phyloP scores from a whole-genome alignment of 345 rosid genomes.

The Euclidium syriacum region DNA sequence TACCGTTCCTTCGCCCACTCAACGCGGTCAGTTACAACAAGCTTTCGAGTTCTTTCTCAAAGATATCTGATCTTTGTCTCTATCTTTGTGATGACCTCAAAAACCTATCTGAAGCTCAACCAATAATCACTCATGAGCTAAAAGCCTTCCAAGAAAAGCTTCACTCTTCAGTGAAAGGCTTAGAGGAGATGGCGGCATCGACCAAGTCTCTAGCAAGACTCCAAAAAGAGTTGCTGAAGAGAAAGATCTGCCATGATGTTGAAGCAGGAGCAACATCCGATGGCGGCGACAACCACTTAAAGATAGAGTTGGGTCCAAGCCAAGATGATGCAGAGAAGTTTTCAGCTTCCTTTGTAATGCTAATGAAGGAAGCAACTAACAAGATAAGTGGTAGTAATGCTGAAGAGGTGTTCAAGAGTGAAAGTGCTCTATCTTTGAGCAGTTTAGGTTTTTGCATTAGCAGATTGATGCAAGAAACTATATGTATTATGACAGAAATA shows the following conservation, averaged over 20 bases:
- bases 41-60: slow-evolving; percentile 39
- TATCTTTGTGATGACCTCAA: slow-evolving; percentile 32
- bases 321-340: slow-evolving; percentile 37
- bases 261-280: slow-evolving; percentile 47
- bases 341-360: slow-evolving; percentile 33
- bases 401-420: slow-evolving; percentile 38
- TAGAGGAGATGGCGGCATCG: slow-evolving; percentile 28
- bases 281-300: slow-evolving; percentile 4
- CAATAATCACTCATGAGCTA: slow-evolving; percentile 32
- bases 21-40: slow-evolving; percentile 34
- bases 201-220: slow-evolving; percentile 31
- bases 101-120: slow-evolving; percentile 32
- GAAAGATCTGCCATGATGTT: slow-evolving; percentile 35
- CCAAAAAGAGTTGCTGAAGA: slow-evolving; percentile 32
- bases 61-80: slow-evolving; percentile 39
- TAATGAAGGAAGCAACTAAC: slow-evolving; percentile 28
- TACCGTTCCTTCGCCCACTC: slow-evolving; percentile 49
- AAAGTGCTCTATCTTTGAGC: slow-evolving; percentile 35
- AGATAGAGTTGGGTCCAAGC: slow-evolving; percentile 19
- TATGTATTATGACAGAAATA: slow-evolving; percentile 39
- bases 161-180: slow-evolving; percentile 36
- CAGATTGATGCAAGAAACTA: slow-evolving; percentile 45
- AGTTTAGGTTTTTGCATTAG: slow-evolving; percentile 55
- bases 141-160: slow-evolving; percentile 38
- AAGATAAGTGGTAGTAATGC: slow-evolving; percentile 26